These are phyloP conservation scores for Leishmania tarentolae DNA, from an alignment of 208 protist genomes.

Conservation along the genomic window DNA sequence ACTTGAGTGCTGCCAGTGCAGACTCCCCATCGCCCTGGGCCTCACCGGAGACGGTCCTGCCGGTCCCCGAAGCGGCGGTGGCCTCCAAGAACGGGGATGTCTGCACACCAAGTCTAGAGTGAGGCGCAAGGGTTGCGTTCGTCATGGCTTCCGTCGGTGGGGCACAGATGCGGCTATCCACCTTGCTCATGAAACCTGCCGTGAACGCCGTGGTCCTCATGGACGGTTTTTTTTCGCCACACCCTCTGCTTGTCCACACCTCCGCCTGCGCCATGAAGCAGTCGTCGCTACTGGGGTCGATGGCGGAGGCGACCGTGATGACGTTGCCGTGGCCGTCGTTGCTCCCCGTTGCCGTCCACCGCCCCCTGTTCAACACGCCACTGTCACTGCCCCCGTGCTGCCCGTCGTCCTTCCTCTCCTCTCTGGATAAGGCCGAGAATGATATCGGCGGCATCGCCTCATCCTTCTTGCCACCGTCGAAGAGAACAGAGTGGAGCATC, in stretches of 20 bases:
- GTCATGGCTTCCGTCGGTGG: neutral
- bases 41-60: neutral
- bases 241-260: neutral
- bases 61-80: neutral
- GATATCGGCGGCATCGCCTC: neutral
- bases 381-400: neutral
- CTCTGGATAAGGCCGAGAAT: neutral
- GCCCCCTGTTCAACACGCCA: neutral
- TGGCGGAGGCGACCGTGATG: neutral
- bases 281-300: conserved; percentile 10
- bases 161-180: neutral
- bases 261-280: neutral
- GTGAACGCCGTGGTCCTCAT: neutral
- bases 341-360: neutral
- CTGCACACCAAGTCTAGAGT: neutral
- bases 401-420: neutral
- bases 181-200: neutral
- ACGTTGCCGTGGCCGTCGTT: neutral
- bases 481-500: neutral
- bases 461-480: neutral
- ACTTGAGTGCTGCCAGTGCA: conserved; percentile 28
- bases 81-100: neutral
- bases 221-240: neutral
- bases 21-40: neutral
- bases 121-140: neutral